Evolutionary conservation across 805 yeast genomes (phyloP).

Genomic region (Ogataea trehalophila): DNA sequence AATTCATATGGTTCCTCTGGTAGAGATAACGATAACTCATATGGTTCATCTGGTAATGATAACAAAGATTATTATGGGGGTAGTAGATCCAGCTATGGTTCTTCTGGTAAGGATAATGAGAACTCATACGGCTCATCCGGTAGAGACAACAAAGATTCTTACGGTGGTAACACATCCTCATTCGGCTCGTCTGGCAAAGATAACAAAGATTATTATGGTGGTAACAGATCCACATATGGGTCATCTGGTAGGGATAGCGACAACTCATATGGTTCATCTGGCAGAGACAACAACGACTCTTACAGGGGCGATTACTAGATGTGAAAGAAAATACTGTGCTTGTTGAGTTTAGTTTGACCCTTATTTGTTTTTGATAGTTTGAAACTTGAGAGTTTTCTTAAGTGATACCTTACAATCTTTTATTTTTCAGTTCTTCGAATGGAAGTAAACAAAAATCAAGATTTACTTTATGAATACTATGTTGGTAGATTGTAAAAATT

Average conservation of each 20-base stretch:
- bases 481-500: too few species aligned
- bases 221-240: conserved; percentile 20
- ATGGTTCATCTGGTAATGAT: conserved; percentile 19
- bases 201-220: conserved; percentile 14
- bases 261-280: conserved; percentile 30
- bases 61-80: conserved; percentile 18
- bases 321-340: too few species aligned
- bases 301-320: conserved; percentile 30
- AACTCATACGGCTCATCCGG: conserved; percentile 25
- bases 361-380: too few species aligned
- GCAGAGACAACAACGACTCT: conserved; percentile 25
- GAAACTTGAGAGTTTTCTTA: too few species aligned
- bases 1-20: conserved; percentile 25
- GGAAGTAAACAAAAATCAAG: too few species aligned
- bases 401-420: too few species aligned
- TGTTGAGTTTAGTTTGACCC: too few species aligned
- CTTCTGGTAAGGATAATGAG: conserved; percentile 13
- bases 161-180: conserved; percentile 14
- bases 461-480: too few species aligned
- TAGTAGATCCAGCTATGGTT: conserved; percentile 22
- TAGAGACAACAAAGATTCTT: conserved; percentile 1
- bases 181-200: conserved; percentile 25
- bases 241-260: conserved; percentile 27
- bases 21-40: conserved; percentile 6
- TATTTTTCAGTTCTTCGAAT: too few species aligned